phyloP scores from a whole-genome alignment of 345 rosid species.

The Acer saccharum region DNA sequence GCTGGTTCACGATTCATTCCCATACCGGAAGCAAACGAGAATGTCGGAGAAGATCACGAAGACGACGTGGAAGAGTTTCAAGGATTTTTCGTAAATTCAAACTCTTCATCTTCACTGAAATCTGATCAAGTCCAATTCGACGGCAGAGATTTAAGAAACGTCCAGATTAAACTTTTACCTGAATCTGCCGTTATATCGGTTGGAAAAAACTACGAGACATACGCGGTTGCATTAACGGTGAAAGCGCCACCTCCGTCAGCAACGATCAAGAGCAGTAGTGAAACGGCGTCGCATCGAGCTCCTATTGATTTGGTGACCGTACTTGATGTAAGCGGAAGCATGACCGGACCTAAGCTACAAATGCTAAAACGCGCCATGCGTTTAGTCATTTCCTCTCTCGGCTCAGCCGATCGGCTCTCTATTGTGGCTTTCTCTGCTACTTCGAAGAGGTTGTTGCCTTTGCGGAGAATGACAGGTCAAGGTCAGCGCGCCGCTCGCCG shows the following conservation, averaged over 20 bases:
- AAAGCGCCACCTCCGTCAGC: slow-evolving; percentile 60
- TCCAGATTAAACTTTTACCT: slow-evolving; percentile 56
- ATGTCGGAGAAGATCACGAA: slow-evolving; percentile 38
- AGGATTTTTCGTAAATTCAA: slow-evolving; percentile 70
- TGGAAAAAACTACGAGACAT: slow-evolving; percentile 62
- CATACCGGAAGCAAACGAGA: slow-evolving; percentile 76
- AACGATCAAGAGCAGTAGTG: slow-evolving; percentile 9
- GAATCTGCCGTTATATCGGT: slow-evolving; percentile 67
- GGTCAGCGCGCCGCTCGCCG: slow-evolving; percentile 65
- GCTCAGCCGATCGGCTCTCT: slow-evolving; percentile 71
- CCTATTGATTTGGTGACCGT: slow-evolving; percentile 82
- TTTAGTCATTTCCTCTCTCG: slow-evolving; percentile 61
- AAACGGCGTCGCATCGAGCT: slow-evolving; percentile 45
- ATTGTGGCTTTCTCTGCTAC: slow-evolving; percentile 58
- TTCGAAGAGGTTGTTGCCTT: slow-evolving; percentile 63
- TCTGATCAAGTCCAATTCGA: slow-evolving; percentile 42
- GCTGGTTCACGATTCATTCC: slow-evolving; percentile 48
- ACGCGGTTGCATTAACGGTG: slow-evolving; percentile 57
- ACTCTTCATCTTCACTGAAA: slow-evolving; percentile 41
- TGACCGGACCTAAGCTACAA: slow-evolving; percentile 56
- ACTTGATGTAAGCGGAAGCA: slow-evolving; percentile 62
- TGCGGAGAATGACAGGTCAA: slow-evolving; percentile 75
- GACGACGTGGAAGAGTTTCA: slow-evolving; percentile 58
- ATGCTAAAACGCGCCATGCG: slow-evolving; percentile 77
- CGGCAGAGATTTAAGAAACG: slow-evolving; percentile 48